Evolutionary conservation across 495 filamentous ascomycete genomes (phyloP), one percentile per base, ranked within the genome.

Genomic region (Amniculicola lignicola): DNA sequence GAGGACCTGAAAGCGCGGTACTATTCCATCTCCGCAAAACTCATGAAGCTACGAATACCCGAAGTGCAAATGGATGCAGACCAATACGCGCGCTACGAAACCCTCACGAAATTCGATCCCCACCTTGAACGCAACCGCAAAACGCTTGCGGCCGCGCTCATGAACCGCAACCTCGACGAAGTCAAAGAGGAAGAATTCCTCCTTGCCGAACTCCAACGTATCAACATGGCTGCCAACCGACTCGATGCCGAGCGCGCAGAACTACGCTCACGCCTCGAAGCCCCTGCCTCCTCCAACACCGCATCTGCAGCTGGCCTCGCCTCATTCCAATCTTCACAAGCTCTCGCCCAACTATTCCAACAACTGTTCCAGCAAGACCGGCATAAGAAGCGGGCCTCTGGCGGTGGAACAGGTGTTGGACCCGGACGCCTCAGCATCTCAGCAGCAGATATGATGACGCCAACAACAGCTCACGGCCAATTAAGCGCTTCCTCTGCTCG

Each of bases 1-100:
- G 93, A 98, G 64, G 90, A 95, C 51, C 72, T 98, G 63, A 98
- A 98, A 70, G 78, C 85, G 1, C 82, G 93, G 27, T 97, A 93
- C 70, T 98, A 97, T 69, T 77, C 80, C 22, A 77, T 96, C 22
- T 88, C 88, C 1, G 86, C 88, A 0, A 87, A 82, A 57, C 84
- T 93, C 74, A 88, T 98, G 78, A 82, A 85, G 6, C 76, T 94
- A 5, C 83, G 89, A 49, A 90, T 87, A 25, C 89, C 90, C 0
- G 79, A 86, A 0, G 82, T 87, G 44, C 83, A 86, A 65, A 96
- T 98, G 92, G 87, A 84, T 4, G 79, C 82, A 9, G 75, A 86
- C 1, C 88, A 97, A 68, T 91, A 87, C 59, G 78, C 81, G 12
- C 71, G 86, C 3, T 87, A 93, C 70, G 88, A 95, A 62, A 82